Evolutionary conservation across 163 green algal genomes (phyloP).

Genomic region (Chlamydomonas reinhardtii): DNA sequence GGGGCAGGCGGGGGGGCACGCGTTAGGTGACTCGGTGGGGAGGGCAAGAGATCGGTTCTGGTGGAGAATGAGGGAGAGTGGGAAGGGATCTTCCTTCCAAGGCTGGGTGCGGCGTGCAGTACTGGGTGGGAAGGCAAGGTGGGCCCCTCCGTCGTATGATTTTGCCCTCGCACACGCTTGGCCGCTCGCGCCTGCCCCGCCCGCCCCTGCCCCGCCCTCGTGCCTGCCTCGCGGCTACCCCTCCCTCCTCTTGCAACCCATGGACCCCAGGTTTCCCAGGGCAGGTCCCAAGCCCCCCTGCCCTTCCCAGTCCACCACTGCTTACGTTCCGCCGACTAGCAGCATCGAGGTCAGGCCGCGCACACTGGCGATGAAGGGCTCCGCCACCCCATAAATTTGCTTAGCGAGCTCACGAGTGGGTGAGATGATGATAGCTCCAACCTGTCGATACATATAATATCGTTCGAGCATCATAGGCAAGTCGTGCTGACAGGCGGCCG

Average conservation of each 20-base stretch:
- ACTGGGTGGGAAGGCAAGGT: too few species aligned
- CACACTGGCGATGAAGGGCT: slow-evolving; percentile 80
- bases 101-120: too few species aligned
- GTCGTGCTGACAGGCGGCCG: too few species aligned
- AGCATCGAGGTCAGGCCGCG: slow-evolving; percentile 72
- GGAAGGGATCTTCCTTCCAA: too few species aligned
- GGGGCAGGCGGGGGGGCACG: background rate
- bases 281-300: too few species aligned
- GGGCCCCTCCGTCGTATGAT: too few species aligned
- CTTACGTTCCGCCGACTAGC: slow-evolving; percentile 91
- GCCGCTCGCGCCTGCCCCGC: too few species aligned
- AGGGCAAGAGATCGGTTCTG: background rate
- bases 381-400: slow-evolving; percentile 89
- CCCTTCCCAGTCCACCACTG: background rate
- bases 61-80: too few species aligned
- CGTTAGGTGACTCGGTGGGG: background rate
- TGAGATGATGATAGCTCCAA: slow-evolving; percentile 93
- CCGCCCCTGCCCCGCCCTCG: too few species aligned
- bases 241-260: too few species aligned
- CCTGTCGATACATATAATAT: slow-evolving; percentile 61
- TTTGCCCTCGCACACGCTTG: too few species aligned
- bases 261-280: background rate
- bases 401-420: slow-evolving; percentile 95
- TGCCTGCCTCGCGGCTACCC: too few species aligned
- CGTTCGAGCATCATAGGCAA: background rate